Evolutionary conservation across 441 rosid species (phyloP), one percentile per base, ranked within the genome.

Genomic region (Croton laevigatus): DNA sequence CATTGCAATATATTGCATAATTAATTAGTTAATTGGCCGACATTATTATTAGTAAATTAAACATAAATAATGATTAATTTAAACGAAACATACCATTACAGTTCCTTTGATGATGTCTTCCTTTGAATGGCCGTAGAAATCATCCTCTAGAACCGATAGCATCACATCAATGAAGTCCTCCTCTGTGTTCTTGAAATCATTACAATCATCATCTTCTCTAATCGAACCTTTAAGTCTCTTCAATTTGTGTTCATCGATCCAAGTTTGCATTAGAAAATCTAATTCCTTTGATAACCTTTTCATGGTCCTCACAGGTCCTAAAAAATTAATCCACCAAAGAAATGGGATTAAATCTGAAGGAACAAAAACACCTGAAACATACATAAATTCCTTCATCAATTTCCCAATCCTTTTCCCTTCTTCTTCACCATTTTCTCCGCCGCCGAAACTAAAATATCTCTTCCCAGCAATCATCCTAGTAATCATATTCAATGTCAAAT

Each of bases 91-190:
- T 67, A 67, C 76, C 68, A 53, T 27, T 27, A 32, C 61, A 3
- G 76, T 73, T 44, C 66, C 77, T 46, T 74, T 62, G 59, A 68
- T 63, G 8, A 69, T 74, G 51, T 45, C 54, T 53, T 74, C 73
- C 27, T 44, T 62, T 0, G 77, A 44, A 58, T 69, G 65, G 17
- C 77, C 77, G 45, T 42, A 59, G 55, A 23, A 37, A 60, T 73
- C 62, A 14, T 63, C 71, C 23, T 73, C 65, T 8, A 74, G 27
- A 3, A 23, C 0, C 14, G 79, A 66, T 8, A 71, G 66, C 79
- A 76, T 66, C 57, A 76, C 72, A 66, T 76, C 72, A 9, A 76
- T 66, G 69, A 76, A 64, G 52, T 75, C 78, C 22, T 72, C 59
- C 13, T 59, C 44, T 16, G 20, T 40, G 44, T 57, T 22, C 46